Evolutionary conservation across 2,329 filamentous ascomycete genomes (phyloP), one percentile per base, ranked within the genome.

Genomic region (Cercospora zeae-maydis): DNA sequence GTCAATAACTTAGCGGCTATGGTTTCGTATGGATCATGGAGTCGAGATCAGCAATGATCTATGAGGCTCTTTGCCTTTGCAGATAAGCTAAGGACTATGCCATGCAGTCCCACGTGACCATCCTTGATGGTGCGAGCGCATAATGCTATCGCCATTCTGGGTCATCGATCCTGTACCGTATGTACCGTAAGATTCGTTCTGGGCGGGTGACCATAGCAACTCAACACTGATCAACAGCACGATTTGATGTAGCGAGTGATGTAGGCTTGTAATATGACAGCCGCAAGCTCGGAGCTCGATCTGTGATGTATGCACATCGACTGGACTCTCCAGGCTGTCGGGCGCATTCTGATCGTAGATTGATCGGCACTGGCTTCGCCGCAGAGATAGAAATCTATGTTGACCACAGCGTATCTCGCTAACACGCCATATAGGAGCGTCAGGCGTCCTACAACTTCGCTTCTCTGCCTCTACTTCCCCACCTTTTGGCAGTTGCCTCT

Each of bases 381-480:
- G 21, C 21, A 14, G 21, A 21, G 1, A 14, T 30, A 27, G 4
- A 49, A 14, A 11, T 27, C 42, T 13, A 49, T 27, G 21, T 14
- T 4, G 3, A 9, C 24, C 21, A 2, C 6, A 19, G 2, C 24
- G 21, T 27, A 27, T 14, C 2, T 9, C 31, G 3, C 0, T 9
- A 1, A 0, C 21, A 47, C 10, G 21, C 19, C 2, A 1, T 2
- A 14, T 9, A 14, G 21, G 21, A 27, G 21, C 21, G 24, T 30
- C 21, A 14, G 11, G 21, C 42, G 42, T 13, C 42, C 42, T 49
- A 61, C 5, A 61, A 27, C 53, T 63, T 67, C 31, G 42, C 54
- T 19, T 57, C 24, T 13, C 39, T 58, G 16, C 34, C 24, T 33
- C 14, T 42, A 19, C 54, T 16, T 6, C n/a, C 27, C 61, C 54